Conservation (phyloP, 2,329 filamentous ascomycete genomes). For the Paracamarosporium sp. region DNA sequence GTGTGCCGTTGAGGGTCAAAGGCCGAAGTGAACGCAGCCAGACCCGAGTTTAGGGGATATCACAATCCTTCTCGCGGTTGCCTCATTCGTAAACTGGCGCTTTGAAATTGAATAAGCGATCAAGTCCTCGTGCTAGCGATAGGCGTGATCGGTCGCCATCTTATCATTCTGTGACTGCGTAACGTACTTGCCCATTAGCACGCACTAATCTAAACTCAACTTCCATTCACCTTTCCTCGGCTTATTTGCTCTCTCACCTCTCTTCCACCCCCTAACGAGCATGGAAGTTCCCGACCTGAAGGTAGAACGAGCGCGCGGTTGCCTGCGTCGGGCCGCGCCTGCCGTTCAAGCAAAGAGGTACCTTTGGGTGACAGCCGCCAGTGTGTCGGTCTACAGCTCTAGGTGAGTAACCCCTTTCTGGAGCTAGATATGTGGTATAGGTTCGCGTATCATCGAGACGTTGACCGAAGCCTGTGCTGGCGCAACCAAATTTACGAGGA, state of each 20-base stretch:
- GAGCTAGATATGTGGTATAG: background rate
- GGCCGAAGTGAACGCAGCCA: too few relatives aligned
- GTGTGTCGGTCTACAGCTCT: constrained; percentile 1
- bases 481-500: background rate
- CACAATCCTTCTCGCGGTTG: too few relatives aligned
- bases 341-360: background rate
- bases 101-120: background rate
- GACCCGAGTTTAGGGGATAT: too few relatives aligned
- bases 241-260: background rate
- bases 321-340: background rate
- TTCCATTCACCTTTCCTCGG: background rate
- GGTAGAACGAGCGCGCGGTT: background rate
- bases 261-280: too few relatives aligned
- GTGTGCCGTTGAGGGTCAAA: too few relatives aligned
- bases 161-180: background rate
- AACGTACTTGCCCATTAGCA: background rate
- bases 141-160: background rate
- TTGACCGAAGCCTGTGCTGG: background rate
- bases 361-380: constrained; percentile 5
- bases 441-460: background rate
- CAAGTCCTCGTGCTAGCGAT: background rate
- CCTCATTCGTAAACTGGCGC: too few relatives aligned
- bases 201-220: background rate
- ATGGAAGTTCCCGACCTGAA: background rate
- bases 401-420: background rate